Evolutionary conservation across 75 land plant species (phyloP), one percentile per base, ranked within the genome.

Genomic region (Chamaecyparis obtusa): DNA sequence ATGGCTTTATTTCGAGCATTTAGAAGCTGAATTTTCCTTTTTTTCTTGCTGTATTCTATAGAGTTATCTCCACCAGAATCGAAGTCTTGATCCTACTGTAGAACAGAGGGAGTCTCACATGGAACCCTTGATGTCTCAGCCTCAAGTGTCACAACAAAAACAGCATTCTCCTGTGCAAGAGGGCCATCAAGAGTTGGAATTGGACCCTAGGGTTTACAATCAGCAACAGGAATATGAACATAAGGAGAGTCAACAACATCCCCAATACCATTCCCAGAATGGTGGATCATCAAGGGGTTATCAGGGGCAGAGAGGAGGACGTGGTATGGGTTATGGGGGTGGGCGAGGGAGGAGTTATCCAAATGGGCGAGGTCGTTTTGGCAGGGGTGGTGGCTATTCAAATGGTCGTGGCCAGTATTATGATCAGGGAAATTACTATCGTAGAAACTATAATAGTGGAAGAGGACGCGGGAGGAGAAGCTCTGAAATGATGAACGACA

Each of bases 231-330:
- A 81, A 81, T 17, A 46, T 3, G 32, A 81, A 27, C 54, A 46
- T 81, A 41, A 49, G 33, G 83, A 81, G n/a, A n/a, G 46, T n/a
- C 83, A 81, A 33, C 76, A 74, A 8, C 76, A 74, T 32, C 0
- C 33, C 3, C 83, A 81, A 13, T 81, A 81, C 51, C 24, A 81
- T 81, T 81, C 83, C 46, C 83, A 81, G 51, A 81, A 81, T 81
- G 83, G 83, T 81, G 83, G 83, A 81, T 24, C 32, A n/a, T 46
- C 83, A 81, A 81, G 83, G 49, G 83, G 51, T 46, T 81, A 81
- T 81, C 83, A 81, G 83, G 83, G 83, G 3, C 83, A 81, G 83
- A 81, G 83, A 81, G 83, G 83, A 24, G 83, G 33, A 43, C 83
- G 51, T 81, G 83, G 83, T 24, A 81, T 46, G 51, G 83, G 83